Percentiles rank a stretch among this genome's conserved stretches.
These are phyloP conservation scores for Camelina sativa DNA, from an alignment of 345 rosid genomes.

Conservation along the genomic window DNA sequence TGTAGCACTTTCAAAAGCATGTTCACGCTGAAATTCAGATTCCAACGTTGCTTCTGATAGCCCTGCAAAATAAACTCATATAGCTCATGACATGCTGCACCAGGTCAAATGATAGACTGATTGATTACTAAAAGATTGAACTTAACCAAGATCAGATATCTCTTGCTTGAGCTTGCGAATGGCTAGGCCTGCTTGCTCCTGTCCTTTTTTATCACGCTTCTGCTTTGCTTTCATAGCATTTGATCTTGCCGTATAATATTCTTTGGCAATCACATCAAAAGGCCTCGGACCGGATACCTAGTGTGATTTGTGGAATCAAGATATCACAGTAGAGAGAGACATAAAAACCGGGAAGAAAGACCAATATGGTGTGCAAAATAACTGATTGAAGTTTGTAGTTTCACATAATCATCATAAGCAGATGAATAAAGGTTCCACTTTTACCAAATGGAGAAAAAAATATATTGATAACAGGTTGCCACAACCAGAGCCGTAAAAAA, in stretches of 20 bases:
- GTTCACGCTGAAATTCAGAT: constrained; percentile 57
- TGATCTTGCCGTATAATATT: constrained; percentile 65
- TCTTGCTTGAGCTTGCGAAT: constrained; percentile 88
- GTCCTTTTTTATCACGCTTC: constrained; percentile 67
- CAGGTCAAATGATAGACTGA: constrained; percentile 27
- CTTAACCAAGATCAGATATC: constrained; percentile 75
- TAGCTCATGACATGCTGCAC: constrained; percentile 42
- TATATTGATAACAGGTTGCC: neutral
- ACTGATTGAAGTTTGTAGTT: constrained; percentile 8
- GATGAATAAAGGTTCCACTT: neutral
- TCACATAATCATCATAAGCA: constrained; percentile 23
- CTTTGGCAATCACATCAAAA: constrained; percentile 68
- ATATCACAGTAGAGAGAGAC: constrained; percentile 5
- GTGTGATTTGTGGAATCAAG: constrained; percentile 23
- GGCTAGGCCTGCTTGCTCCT: constrained; percentile 66
- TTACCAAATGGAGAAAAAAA: neutral
- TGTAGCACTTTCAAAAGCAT: constrained; percentile 31
- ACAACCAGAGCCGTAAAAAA: neutral
- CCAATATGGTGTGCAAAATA: constrained; percentile 23
- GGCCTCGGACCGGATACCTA: constrained; percentile 66
- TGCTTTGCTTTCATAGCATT: constrained; percentile 84
- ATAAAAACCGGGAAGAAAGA: neutral
- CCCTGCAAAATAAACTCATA: constrained; percentile 61
- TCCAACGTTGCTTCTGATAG: constrained; percentile 66
- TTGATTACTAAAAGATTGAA: constrained; percentile 36